These are phyloP conservation scores for Ustilago curta DNA, from an alignment of 1,284 basidiomycete genomes.

Conservation along the genomic window DNA sequence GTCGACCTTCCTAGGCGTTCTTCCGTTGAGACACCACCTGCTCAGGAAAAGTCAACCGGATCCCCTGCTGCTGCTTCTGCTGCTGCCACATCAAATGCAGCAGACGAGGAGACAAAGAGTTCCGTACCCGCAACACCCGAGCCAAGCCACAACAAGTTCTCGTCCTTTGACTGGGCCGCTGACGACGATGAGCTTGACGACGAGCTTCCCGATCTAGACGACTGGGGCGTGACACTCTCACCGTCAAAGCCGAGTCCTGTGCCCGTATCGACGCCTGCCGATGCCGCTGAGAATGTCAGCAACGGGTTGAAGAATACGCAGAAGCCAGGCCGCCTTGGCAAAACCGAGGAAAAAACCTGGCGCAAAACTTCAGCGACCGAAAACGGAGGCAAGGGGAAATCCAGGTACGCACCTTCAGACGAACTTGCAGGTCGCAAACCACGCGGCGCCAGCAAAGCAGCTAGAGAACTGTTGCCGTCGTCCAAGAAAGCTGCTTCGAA, in stretches of 20 bases:
- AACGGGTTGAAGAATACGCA: neutral
- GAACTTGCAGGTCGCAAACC: neutral
- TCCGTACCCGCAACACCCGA: constrained; percentile 13
- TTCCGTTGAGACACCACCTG: neutral
- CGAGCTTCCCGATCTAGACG: constrained; percentile 55
- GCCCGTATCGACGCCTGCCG: neutral
- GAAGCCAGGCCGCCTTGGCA: neutral
- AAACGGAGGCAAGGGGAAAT: neutral
- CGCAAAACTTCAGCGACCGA: neutral
- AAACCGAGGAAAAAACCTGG: constrained; percentile 1
- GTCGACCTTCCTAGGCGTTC: constrained; percentile 14
- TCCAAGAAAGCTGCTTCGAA: neutral
- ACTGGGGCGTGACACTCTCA: constrained; percentile 53
- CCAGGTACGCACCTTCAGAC: neutral
- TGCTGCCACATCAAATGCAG: neutral
- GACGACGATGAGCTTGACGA: constrained; percentile 61
- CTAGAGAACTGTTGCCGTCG: constrained; percentile 10
- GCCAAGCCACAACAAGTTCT: constrained; percentile 9
- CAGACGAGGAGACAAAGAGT: neutral
- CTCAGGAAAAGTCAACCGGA: neutral
- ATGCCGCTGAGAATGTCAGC: constrained; percentile 1
- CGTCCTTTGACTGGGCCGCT: constrained; percentile 57
- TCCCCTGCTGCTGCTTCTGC: neutral
- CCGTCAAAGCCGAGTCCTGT: constrained; percentile 24
- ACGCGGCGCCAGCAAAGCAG: neutral